A percentile compares a stretch with the other conserved stretches of the same genome.
phyloP scores from a whole-genome alignment of 176 grass and related monocot species.

The Otatea glauca region DNA sequence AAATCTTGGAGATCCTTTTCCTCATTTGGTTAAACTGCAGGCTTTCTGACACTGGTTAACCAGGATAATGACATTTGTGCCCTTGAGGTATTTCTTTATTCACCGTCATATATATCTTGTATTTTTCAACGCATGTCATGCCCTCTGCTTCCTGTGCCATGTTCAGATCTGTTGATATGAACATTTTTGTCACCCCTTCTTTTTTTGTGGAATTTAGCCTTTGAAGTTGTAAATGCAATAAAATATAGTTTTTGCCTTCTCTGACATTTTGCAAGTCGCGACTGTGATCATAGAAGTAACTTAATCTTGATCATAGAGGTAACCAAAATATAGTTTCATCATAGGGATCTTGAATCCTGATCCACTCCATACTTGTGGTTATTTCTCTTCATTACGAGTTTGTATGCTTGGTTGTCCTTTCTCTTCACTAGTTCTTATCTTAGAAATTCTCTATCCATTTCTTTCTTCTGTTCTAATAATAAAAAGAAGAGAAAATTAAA shows the following conservation, averaged over 20 bases:
- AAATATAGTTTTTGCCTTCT: background rate
- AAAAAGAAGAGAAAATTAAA: background rate
- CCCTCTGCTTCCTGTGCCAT: background rate
- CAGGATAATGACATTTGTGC: conserved; percentile 89
- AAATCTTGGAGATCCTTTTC: background rate
- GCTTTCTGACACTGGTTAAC: conserved; percentile 87
- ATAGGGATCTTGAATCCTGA: background rate
- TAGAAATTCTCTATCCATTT: background rate
- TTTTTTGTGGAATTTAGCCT: conserved; percentile 6
- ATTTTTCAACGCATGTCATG: background rate
- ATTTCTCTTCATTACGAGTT: background rate
- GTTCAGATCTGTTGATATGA: background rate
- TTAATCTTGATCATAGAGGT: background rate
- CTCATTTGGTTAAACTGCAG: conserved; percentile 49
- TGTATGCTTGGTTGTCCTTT: background rate
- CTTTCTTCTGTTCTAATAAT: conserved; percentile 2
- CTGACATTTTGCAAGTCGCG: background rate
- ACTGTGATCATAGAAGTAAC: background rate
- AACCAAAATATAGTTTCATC: background rate
- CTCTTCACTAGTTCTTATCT: background rate
- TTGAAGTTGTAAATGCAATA: background rate
- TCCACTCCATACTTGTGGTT: background rate
- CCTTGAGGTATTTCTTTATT: conserved; percentile 74
- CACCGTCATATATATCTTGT: background rate
- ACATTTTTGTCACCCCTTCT: background rate